A percentile compares a stretch with the other conserved stretches of the same genome.
These are phyloP conservation scores for Mycena leptocephala DNA, from an alignment of 768 basidiomycete species.

Conservation along the genomic window DNA sequence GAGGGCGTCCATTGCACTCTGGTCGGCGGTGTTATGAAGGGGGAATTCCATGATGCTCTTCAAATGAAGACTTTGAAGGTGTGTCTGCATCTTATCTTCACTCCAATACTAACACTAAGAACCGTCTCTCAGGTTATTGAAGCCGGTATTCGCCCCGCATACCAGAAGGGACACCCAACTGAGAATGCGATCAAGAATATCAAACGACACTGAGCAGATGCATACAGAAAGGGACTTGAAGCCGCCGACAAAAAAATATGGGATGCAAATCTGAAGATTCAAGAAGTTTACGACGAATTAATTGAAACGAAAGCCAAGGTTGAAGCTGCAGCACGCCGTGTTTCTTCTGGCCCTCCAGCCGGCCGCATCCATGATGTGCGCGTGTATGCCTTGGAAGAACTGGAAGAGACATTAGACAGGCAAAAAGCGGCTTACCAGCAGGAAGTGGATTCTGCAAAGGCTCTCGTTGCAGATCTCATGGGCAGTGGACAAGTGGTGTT, in stretches of 20 bases:
- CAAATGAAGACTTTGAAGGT: slow-evolving; percentile 25
- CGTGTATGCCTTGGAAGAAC: too few species aligned
- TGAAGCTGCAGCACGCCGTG: too few species aligned
- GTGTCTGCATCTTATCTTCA: background rate
- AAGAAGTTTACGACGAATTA: background rate
- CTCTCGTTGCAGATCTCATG: too few species aligned
- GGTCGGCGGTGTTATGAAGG: slow-evolving; percentile 33
- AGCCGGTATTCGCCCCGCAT: background rate
- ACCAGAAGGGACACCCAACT: background rate
- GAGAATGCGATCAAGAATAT: background rate
- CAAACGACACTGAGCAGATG: background rate
- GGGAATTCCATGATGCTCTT: slow-evolving; percentile 27
- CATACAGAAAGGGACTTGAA: background rate
- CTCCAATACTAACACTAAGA: background rate
- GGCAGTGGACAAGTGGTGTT: too few species aligned
- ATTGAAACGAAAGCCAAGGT: too few species aligned
- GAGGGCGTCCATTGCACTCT: slow-evolving; percentile 41
- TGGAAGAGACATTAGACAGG: too few species aligned
- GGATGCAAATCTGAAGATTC: background rate
- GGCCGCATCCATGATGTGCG: too few species aligned
- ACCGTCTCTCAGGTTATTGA: background rate
- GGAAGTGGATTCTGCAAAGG: too few species aligned
- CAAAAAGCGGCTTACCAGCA: too few species aligned
- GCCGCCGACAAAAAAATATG: background rate
- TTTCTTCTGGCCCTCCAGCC: too few species aligned